Base-by-base conservation (phyloP, 768 basidiomycete species). In the Boletus reticulatus region DNA sequence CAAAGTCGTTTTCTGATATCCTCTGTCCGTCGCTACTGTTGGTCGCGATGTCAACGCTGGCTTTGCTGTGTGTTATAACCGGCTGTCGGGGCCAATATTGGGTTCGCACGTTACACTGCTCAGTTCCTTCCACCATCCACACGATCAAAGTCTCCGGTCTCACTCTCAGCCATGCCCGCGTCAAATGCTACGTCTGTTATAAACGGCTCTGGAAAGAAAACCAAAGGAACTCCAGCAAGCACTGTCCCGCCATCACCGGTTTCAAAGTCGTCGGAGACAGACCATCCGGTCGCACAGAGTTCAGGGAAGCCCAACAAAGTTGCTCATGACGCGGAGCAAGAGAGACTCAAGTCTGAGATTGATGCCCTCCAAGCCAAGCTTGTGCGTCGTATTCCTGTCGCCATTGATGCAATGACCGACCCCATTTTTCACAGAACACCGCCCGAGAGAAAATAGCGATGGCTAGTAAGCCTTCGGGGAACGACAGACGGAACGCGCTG, bases 241-340 rank as follows among this genome's bases (percentile, higher is more conserved):
- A 65, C 67, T 0, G 59, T 64, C n/a, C 62, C 68, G 2, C 52
- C 68, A 6, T 71, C 68, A 6, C 70, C 66, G 6, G 67, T 55
- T 36, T 58, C 61, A 3, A 69, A 66, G 39, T 20, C 46, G 11
- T 44, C n/a, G 29, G 68, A 69, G 20, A 29, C 52, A 16, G 62
- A 68, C n/a, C 61, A 32, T n/a, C 27, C 50, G 19, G 32, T 55
- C 19, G 52, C 65, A 10, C 65, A 73, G 36, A 52, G 65, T 48
- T 71, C 77, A 44, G 85, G 82, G 43, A 90, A 78, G 69, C 95
- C 95, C 32, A 94, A 97, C 81, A 94, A 93, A 74, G 80, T 80
- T 46, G 76, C 73, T n/a, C 89, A 89, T 70, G 91, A 97, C 50
- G 80, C 78, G 10, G 94, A 98, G 75, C 92, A 95, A 73, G 85